Conservation (phyloP, 1,284 basidiomycete species). For the Mycena sp. region DNA sequence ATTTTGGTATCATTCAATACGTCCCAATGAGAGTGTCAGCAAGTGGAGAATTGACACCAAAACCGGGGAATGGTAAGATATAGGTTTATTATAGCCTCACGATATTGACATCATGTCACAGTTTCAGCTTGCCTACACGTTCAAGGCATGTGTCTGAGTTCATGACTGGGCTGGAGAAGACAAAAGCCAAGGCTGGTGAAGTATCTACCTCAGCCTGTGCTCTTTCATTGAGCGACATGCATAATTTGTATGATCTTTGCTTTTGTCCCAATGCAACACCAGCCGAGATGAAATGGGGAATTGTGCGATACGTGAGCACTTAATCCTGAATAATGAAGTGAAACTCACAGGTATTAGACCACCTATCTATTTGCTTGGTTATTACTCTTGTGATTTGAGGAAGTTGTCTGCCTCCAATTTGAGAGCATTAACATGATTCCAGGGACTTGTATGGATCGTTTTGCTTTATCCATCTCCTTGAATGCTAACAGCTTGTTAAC, state of each 20-base stretch:
- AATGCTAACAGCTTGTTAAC: neutral
- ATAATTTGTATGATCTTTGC: no score
- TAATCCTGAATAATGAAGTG: neutral
- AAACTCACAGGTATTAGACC: constrained; percentile 14
- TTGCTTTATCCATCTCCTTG: neutral
- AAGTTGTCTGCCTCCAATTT: constrained; percentile 31
- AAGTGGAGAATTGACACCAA: constrained; percentile 33
- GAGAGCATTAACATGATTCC: no score
- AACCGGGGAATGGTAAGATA: constrained; percentile 31
- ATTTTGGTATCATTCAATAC: neutral
- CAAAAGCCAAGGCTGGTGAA: constrained; percentile 34
- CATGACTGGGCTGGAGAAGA: constrained; percentile 36
- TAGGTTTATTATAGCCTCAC: neutral
- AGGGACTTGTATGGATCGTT: constrained; percentile 11
- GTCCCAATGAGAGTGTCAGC: neutral
- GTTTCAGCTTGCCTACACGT: neutral
- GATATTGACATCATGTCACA: neutral
- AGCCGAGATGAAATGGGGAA: constrained; percentile 24
- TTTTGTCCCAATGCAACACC: constrained; percentile 15
- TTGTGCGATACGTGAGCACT: constrained; percentile 7
- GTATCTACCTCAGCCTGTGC: constrained; percentile 33
- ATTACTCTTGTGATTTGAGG: constrained; percentile 31
- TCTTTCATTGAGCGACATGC: constrained; percentile 32
- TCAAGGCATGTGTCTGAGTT: constrained; percentile 4
- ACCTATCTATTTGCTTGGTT: constrained; percentile 35